Base-by-base conservation (phyloP, 2,329 filamentous ascomycete species). In the Pseudogymnoascus pannorum region DNA sequence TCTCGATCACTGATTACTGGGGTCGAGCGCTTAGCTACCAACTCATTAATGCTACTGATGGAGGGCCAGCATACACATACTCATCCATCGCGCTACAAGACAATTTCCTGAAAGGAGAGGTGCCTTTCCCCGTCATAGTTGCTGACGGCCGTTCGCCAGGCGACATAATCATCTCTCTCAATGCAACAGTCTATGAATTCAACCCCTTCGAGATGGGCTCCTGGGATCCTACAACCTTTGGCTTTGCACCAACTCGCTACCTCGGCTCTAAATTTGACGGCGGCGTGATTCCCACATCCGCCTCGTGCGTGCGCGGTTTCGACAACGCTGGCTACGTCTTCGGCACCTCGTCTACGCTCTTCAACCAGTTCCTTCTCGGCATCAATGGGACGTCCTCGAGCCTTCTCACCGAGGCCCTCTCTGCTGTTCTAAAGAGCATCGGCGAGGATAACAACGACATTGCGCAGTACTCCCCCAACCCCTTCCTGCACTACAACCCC, bases 1-100 rank as follows among this genome's bases (percentile, higher is more conserved):
- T 82, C 3, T 88, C 89, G 7, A 80, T 96, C 62, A 96, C 92
- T 0, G 92, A 97, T 76, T 91, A 91, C 73, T 96, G 92, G 88
- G 90, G 89, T 26, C 87, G 92, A 62, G 89, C 89, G 54, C 80
- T 96, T n/a, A 87, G 87, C 1, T 95, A 88, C 74, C 92, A 96
- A 75, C 81, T 96, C 57, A 82, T 96, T 71, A 89, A 93, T 70
- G 88, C 84, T 5, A 81, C 80, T 1, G 75, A 89, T 64, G 92
- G 92, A 38, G 92, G 90, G 0, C 84, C 87, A 12, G 79, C 78
- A 12, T 92, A 88, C 69, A 96, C 92, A 3, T 96, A 87, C 77
- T 95, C 91, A 2, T 94, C 90, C 3, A 89, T 92, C 66, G 82
- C 85, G 6, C 70, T 84, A 44, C 79, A 83, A 16, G 69, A 80